These are phyloP conservation scores for Leishmania aethiopica DNA, from an alignment of 208 protist genomes.

Conservation along the genomic window DNA sequence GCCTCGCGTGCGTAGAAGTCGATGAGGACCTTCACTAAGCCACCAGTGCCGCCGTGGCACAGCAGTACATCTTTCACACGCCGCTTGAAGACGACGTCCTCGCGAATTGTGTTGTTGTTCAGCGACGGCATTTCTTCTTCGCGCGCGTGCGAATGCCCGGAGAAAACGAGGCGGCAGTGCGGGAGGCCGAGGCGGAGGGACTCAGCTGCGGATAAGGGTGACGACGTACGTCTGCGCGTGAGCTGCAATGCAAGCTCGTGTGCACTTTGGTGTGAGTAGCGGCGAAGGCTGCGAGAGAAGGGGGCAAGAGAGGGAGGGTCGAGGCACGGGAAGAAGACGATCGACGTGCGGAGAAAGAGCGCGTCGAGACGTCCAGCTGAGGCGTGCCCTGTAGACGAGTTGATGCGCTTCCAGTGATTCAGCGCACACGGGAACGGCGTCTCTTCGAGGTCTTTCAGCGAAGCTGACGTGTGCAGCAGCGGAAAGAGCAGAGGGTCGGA, in stretches of 20 bases:
- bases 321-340: background rate
- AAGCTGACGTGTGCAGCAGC: background rate
- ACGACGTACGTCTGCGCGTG: background rate
- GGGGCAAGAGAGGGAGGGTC: background rate
- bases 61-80: constrained; percentile 73
- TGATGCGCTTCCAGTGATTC: background rate
- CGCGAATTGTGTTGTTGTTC: constrained; percentile 76
- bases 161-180: background rate
- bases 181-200: background rate
- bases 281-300: background rate
- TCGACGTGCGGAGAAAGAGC: too few relatives aligned
- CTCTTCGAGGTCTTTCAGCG: background rate
- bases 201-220: background rate
- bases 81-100: constrained; percentile 68
- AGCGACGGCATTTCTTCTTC: constrained; percentile 39
- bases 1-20: constrained; percentile 54
- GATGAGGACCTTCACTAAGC: constrained; percentile 62
- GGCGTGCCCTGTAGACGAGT: background rate
- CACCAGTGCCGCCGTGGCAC: constrained; percentile 37
- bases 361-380: background rate
- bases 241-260: background rate
- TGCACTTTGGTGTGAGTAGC: background rate
- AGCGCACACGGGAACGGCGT: background rate
- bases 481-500: background rate
- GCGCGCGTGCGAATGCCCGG: background rate